Percentiles rank a stretch among this genome's conserved stretches.
Evolutionary conservation across 768 basidiomycete species (phyloP).

Genomic region (Trichaptum fuscoviolaceum): DNA sequence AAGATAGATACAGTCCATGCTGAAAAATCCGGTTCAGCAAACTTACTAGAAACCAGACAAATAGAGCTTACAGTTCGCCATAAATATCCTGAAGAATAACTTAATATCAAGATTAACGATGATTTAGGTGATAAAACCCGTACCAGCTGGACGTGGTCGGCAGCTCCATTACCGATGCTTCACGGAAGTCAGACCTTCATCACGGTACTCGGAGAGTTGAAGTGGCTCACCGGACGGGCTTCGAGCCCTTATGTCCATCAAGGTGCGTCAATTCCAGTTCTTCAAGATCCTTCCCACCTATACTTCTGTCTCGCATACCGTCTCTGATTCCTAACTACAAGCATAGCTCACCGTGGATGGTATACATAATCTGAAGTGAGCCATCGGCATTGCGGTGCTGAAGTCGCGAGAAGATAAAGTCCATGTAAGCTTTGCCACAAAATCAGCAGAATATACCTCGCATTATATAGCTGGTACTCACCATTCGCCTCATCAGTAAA

Average conservation of each 20-base stretch:
- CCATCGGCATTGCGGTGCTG: slow-evolving; percentile 85
- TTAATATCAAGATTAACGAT: background rate
- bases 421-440: slow-evolving; percentile 63
- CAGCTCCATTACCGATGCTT: slow-evolving; percentile 92
- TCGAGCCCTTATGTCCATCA: slow-evolving; percentile 83
- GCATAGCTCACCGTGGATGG: slow-evolving; percentile 66
- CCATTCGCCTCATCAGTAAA: slow-evolving; percentile 91
- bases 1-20: slow-evolving; percentile 95
- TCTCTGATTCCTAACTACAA: background rate
- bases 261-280: slow-evolving; percentile 83
- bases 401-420: slow-evolving; percentile 83
- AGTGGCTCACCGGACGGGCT: slow-evolving; percentile 56
- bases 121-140: slow-evolving; percentile 14
- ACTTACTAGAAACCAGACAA: slow-evolving; percentile 6
- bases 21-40: slow-evolving; percentile 20
- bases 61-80: slow-evolving; percentile 70
- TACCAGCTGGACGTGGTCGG: slow-evolving; percentile 87
- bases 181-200: slow-evolving; percentile 8
- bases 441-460: slow-evolving; percentile 2
- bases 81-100: slow-evolving; percentile 75
- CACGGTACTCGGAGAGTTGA: background rate
- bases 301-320: background rate
- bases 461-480: slow-evolving; percentile 25
- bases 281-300: slow-evolving; percentile 72
- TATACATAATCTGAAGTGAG: slow-evolving; percentile 94